phyloP scores from a whole-genome alignment of 306 rosid genomes.

The Sophora flavescens region DNA sequence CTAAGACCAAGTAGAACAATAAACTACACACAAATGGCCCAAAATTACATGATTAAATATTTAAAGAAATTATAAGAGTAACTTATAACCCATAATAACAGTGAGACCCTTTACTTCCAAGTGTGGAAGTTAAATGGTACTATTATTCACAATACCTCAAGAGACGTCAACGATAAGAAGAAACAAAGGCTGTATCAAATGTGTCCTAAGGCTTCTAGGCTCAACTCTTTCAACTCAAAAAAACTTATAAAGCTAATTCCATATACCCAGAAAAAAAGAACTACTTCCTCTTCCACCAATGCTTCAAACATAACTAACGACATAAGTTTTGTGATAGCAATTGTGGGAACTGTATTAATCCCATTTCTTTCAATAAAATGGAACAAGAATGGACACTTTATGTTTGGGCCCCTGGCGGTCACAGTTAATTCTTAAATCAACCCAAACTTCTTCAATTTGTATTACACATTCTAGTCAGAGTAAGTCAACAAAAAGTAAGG shows the following conservation, averaged over 20 bases:
- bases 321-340: not conserved
- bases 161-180: not conserved
- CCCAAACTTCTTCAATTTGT: not conserved
- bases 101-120: slow-evolving; percentile 17
- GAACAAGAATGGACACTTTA: not conserved
- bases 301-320: not conserved
- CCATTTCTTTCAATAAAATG: not conserved
- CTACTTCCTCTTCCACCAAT: not conserved
- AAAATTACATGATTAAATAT: not conserved
- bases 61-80: not conserved
- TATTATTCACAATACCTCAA: slow-evolving; percentile 2
- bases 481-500: not conserved
- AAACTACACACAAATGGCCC: not conserved
- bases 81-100: not conserved
- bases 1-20: not conserved
- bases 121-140: not conserved
- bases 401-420: not conserved
- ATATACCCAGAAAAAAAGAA: not conserved
- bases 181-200: not conserved
- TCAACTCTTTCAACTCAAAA: slow-evolving; percentile 20
- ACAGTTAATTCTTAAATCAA: slow-evolving; percentile 19
- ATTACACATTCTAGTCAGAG: not conserved
- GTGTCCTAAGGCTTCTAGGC: not conserved
- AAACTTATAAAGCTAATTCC: slow-evolving; percentile 2
- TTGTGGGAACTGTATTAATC: not conserved